phyloP scores from a whole-genome alignment of 2,329 filamentous ascomycete genomes.

The Aureobasidium sp. region DNA sequence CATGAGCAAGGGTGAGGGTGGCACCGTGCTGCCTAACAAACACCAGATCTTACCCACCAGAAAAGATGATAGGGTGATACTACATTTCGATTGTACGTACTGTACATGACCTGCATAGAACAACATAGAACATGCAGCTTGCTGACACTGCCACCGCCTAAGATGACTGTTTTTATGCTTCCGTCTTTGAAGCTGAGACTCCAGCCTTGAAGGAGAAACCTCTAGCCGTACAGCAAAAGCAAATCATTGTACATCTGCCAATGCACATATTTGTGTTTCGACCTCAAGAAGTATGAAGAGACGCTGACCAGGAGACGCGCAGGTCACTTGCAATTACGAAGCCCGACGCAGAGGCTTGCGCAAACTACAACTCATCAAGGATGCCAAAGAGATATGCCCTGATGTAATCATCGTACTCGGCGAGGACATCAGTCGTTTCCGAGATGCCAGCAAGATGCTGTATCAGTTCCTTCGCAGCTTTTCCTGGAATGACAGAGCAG shows the following conservation, averaged over 20 bases:
- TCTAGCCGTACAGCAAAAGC: constrained; percentile 84
- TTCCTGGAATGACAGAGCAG: constrained; percentile 71
- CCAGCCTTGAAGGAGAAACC: constrained; percentile 66
- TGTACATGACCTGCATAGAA: constrained; percentile 17
- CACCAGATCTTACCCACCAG: constrained; percentile 26
- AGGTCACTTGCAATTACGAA: constrained; percentile 87
- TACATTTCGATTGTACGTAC: constrained; percentile 62
- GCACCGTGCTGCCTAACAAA: not conserved
- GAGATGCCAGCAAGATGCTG: constrained; percentile 75
- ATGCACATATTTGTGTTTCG: not conserved
- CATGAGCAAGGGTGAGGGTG: not conserved
- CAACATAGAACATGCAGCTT: not conserved
- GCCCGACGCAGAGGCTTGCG: constrained; percentile 62
- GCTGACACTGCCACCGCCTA: not conserved
- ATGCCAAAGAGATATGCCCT: constrained; percentile 73
- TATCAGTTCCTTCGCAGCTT: constrained; percentile 65
- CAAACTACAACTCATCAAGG: constrained; percentile 79
- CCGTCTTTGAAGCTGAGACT: constrained; percentile 76
- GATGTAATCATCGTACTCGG: constrained; percentile 80
- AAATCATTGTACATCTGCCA: constrained; percentile 52
- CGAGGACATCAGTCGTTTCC: constrained; percentile 78
- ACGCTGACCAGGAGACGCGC: not conserved
- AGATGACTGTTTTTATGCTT: constrained; percentile 91
- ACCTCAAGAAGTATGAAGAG: too few relatives aligned
- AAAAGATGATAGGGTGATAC: constrained; percentile 61